A percentile compares a stretch with the other conserved stretches of the same genome.
Evolutionary conservation across 2,329 filamentous ascomycete genomes (phyloP).

Genomic region (Fusarium protoensiforme): DNA sequence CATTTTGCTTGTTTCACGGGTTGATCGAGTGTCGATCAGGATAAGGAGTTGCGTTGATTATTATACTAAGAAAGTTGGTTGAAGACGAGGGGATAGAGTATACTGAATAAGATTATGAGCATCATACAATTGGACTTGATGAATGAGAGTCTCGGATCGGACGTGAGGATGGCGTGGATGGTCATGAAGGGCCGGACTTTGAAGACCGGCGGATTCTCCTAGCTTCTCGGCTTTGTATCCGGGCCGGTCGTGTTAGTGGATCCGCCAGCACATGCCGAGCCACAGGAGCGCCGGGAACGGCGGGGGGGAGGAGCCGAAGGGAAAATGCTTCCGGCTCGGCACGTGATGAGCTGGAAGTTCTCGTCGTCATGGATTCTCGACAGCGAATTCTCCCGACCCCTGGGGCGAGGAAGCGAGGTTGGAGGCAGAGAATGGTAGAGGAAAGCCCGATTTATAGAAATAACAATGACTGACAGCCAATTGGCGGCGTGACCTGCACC

Average conservation of each 20-base stretch:
- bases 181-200: slow-evolving; percentile 28
- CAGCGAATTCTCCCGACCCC: slow-evolving; percentile 33
- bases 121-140: neutral
- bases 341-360: slow-evolving; percentile 35
- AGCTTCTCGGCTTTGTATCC: slow-evolving; percentile 29
- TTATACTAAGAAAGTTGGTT: neutral
- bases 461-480: slow-evolving; percentile 6
- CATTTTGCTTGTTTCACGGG: slow-evolving; percentile 7
- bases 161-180: neutral
- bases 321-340: slow-evolving; percentile 37
- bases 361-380: slow-evolving; percentile 35
- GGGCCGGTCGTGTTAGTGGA: slow-evolving; percentile 20
- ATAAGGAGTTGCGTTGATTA: slow-evolving; percentile 14
- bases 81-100: slow-evolving; percentile 1
- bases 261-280: slow-evolving; percentile 33
- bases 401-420: slow-evolving; percentile 6
- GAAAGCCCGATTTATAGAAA: neutral
- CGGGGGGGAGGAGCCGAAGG: slow-evolving; percentile 31
- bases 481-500: slow-evolving; percentile 12
- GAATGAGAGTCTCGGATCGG: neutral
- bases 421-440: neutral
- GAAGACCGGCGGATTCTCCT: slow-evolving; percentile 24
- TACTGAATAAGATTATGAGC: neutral
- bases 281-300: slow-evolving; percentile 16
- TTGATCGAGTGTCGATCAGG: neutral